These are phyloP conservation scores for Rosa rugosa DNA, from an alignment of 306 rosid species.

Conservation along the genomic window DNA sequence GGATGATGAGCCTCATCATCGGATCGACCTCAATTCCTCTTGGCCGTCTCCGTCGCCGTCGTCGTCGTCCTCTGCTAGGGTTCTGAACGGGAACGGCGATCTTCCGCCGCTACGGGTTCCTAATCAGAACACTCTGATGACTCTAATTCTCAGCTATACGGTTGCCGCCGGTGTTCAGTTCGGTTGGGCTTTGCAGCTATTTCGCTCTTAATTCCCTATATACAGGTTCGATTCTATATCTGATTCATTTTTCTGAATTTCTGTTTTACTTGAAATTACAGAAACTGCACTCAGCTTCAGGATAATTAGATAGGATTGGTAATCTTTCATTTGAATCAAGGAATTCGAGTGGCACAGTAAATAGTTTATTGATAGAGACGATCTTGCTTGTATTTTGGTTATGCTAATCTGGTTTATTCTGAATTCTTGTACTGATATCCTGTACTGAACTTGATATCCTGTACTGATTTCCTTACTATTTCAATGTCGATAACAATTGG, in stretches of 20 bases:
- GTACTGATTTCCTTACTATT: too few species aligned
- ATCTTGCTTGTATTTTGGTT: neutral
- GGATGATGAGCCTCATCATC: conserved; percentile 46
- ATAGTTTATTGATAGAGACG: neutral
- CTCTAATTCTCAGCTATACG: conserved; percentile 80
- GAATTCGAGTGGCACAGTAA: neutral
- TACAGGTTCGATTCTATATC: conserved; percentile 55
- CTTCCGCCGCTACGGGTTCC: conserved; percentile 25
- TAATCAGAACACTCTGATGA: conserved; percentile 35
- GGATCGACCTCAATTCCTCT: conserved; percentile 51
- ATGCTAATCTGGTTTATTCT: neutral
- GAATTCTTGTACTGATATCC: too few species aligned
- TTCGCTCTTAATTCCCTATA: conserved; percentile 86
- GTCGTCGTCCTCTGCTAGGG: conserved; percentile 21
- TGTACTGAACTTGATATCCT: too few species aligned
- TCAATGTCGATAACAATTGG: too few species aligned
- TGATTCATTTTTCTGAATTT: neutral
- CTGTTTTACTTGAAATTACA: neutral
- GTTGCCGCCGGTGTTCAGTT: conserved; percentile 97
- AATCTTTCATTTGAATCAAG: neutral
- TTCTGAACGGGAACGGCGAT: conserved; percentile 26
- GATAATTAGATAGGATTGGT: neutral
- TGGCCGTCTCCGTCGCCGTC: conserved; percentile 32
- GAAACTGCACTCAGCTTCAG: neutral
- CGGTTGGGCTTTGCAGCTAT: conserved; percentile 98